These are phyloP conservation scores for Haplosporangium gracile DNA, from an alignment of 192 early-diverging fungal species.

Conservation along the genomic window DNA sequence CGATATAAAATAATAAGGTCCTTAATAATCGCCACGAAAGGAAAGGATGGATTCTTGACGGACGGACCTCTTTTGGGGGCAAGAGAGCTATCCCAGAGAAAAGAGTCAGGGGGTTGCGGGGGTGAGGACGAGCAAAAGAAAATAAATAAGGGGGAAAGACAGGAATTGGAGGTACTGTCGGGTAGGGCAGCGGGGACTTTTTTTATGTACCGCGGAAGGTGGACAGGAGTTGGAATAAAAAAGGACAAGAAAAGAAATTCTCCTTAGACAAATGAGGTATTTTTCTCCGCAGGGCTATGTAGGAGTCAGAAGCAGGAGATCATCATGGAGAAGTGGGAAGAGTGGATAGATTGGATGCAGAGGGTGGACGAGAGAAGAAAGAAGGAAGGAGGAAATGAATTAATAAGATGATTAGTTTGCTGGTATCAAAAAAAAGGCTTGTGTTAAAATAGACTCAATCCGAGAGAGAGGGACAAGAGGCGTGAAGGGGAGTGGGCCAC, in stretches of 20 bases:
- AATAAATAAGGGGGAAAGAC: background rate
- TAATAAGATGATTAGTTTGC: background rate
- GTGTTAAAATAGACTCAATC: background rate
- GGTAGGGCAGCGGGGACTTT: background rate
- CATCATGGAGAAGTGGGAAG: background rate
- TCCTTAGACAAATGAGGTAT: conserved; percentile 4
- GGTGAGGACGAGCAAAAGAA: background rate
- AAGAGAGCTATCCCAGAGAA: background rate
- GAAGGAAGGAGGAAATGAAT: background rate
- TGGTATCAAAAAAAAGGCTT: background rate
- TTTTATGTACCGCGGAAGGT: conserved; percentile 1
- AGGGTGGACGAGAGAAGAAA: background rate
- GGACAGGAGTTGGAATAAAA: background rate
- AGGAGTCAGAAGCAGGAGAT: background rate
- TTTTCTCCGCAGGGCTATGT: conserved; percentile 4
- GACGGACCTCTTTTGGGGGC: background rate
- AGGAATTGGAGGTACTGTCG: background rate
- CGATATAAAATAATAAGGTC: background rate
- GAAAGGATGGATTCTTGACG: background rate
- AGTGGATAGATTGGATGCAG: background rate
- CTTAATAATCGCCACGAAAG: background rate
- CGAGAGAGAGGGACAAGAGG: background rate
- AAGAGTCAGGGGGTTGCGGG: background rate
- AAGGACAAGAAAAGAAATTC: background rate
- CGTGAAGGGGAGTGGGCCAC: background rate